These are phyloP conservation scores for Cicer judaicum DNA, from an alignment of 306 rosid species.

Conservation along the genomic window DNA sequence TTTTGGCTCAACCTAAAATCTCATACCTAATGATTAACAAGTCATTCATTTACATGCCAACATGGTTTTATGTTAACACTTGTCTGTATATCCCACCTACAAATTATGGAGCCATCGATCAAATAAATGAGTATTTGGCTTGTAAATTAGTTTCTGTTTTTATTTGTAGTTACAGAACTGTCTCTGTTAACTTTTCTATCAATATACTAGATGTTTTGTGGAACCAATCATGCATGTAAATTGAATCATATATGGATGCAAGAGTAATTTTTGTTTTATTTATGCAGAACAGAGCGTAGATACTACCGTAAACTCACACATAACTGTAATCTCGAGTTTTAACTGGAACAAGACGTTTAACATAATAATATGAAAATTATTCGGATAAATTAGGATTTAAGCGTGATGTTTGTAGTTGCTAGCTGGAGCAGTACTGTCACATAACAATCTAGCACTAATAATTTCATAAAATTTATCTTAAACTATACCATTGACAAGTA, in stretches of 20 bases:
- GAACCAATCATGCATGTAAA: too few relatives aligned
- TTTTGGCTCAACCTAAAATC: background rate
- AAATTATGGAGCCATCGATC: too few relatives aligned
- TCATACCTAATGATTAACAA: background rate
- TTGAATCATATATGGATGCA: background rate
- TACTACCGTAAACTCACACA: too few relatives aligned
- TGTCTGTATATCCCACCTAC: background rate
- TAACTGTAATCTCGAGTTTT: too few relatives aligned
- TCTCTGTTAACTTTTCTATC: background rate
- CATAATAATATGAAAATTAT: too few relatives aligned
- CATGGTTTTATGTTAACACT: background rate
- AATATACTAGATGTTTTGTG: too few relatives aligned
- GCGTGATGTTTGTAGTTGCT: background rate
- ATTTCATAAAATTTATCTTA: background rate
- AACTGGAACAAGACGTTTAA: too few relatives aligned
- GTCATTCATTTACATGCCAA: background rate
- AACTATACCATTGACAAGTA: background rate
- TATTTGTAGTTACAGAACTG: background rate
- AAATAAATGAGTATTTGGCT: background rate
- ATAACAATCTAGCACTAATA: background rate
- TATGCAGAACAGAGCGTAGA: too few relatives aligned
- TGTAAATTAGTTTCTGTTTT: background rate
- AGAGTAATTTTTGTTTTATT: too few relatives aligned
- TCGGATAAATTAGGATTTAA: background rate
- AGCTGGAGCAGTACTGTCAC: background rate